Evolutionary conservation across 768 basidiomycete species (phyloP).

Genomic region (Gloeopeniophorella convolvens): DNA sequence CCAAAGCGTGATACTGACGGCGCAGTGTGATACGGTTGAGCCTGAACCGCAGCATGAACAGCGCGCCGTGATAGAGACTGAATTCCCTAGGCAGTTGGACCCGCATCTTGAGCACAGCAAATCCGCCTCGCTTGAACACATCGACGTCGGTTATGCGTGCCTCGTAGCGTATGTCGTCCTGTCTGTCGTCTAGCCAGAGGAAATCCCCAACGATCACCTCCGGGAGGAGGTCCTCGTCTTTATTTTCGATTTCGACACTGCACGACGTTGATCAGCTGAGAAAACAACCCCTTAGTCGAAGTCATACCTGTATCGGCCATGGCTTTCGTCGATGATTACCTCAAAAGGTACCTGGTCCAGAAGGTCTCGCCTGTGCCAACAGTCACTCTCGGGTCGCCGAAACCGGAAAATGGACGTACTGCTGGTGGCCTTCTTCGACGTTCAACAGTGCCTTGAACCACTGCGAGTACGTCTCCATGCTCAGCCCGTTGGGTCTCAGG

Average conservation of each 20-base stretch:
- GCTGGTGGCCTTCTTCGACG: slow-evolving; percentile 37
- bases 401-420: slow-evolving; percentile 32
- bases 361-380: neutral
- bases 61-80: slow-evolving; percentile 29
- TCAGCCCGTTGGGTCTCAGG: neutral
- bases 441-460: slow-evolving; percentile 9
- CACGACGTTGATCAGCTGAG: neutral
- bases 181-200: slow-evolving; percentile 11
- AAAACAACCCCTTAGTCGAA: neutral
- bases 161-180: slow-evolving; percentile 9
- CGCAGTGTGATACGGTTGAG: slow-evolving; percentile 50
- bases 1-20: slow-evolving; percentile 55
- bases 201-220: slow-evolving; percentile 8
- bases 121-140: neutral
- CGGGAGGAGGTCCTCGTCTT: slow-evolving; percentile 10
- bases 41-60: slow-evolving; percentile 45
- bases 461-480: slow-evolving; percentile 3
- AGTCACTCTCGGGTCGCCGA: slow-evolving; percentile 22
- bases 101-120: slow-evolving; percentile 39
- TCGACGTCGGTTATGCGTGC: neutral
- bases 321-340: neutral
- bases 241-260: slow-evolving; percentile 6
- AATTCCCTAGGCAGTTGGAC: slow-evolving; percentile 44
- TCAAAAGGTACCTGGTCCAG: neutral
- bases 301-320: neutral